These are phyloP conservation scores for Casuarina equisetifolia DNA, from an alignment of 306 rosid genomes.

Conservation along the genomic window DNA sequence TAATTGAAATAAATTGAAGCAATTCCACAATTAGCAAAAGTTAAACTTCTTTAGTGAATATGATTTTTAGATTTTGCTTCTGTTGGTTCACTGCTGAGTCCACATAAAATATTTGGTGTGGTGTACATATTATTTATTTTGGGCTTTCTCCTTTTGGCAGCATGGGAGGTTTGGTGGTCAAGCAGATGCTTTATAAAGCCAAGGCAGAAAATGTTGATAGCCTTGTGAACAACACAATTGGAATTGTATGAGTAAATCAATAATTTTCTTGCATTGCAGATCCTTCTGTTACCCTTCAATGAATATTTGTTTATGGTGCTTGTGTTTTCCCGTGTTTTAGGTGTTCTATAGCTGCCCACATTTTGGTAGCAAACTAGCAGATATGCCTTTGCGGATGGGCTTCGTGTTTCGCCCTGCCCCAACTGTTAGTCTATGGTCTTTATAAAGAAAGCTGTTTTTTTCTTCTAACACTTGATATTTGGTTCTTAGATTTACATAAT, in stretches of 20 bases:
- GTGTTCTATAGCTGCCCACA: conserved; percentile 99
- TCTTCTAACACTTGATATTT: conserved; percentile 5
- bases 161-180: conserved; percentile 97
- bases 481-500: conserved; percentile 15
- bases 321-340: conserved; percentile 47
- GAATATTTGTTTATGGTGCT: conserved; percentile 12
- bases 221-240: conserved; percentile 80
- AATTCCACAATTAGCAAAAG: neutral
- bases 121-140: neutral
- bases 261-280: conserved; percentile 5
- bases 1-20: neutral
- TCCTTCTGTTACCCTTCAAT: conserved; percentile 2
- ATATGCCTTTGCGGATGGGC: conserved; percentile 99
- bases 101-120: neutral
- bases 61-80: neutral
- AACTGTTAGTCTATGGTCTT: conserved; percentile 57
- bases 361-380: conserved; percentile 98
- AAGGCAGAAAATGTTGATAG: conserved; percentile 58
- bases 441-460: conserved; percentile 8
- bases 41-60: neutral
- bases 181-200: conserved; percentile 90
- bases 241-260: conserved; percentile 64
- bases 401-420: conserved; percentile 90
- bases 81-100: neutral
- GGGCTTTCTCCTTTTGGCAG: conserved; percentile 45